Conservation (phyloP, 305 asterid species). For the Andrographis paniculata region DNA sequence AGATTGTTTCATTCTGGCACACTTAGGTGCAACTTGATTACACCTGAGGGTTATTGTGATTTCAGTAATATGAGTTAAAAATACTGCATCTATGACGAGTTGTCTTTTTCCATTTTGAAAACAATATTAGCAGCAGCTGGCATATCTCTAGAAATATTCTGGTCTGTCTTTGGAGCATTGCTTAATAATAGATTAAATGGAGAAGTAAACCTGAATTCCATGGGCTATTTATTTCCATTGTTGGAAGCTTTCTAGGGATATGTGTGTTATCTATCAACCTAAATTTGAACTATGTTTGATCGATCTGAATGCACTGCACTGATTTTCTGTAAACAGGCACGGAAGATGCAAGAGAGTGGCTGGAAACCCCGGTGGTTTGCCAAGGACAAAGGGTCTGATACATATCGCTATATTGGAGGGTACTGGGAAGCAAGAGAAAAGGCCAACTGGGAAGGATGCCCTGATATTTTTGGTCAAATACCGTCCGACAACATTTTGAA, state of each 20-base stretch:
- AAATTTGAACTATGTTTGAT: not conserved
- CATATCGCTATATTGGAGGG: conserved; percentile 64
- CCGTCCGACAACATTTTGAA: conserved; percentile 48
- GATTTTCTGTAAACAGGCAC: conserved; percentile 37
- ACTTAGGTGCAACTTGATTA: conserved; percentile 2
- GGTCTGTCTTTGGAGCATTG: too few relatives aligned
- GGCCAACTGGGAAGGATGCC: conserved; percentile 79
- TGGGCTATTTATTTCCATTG: too few relatives aligned
- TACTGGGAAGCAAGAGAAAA: conserved; percentile 93
- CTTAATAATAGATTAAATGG: too few relatives aligned
- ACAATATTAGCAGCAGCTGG: too few relatives aligned
- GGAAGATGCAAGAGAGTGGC: conserved; percentile 94
- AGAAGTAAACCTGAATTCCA: too few relatives aligned
- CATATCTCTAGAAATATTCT: too few relatives aligned
- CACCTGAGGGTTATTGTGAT: not conserved
- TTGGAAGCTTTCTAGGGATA: too few relatives aligned
- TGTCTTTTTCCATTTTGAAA: too few relatives aligned
- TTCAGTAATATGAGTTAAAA: too few relatives aligned
- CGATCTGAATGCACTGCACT: not conserved
- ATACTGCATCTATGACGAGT: too few relatives aligned
- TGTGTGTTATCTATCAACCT: too few relatives aligned
- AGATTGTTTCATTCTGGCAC: conserved; percentile 3
- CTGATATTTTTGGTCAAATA: conserved; percentile 84
- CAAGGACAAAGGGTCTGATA: conserved; percentile 45
- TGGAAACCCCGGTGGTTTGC: conserved; percentile 93